phyloP scores from a whole-genome alignment of 441 rosid genomes.

The Pelargonium citronellum region DNA sequence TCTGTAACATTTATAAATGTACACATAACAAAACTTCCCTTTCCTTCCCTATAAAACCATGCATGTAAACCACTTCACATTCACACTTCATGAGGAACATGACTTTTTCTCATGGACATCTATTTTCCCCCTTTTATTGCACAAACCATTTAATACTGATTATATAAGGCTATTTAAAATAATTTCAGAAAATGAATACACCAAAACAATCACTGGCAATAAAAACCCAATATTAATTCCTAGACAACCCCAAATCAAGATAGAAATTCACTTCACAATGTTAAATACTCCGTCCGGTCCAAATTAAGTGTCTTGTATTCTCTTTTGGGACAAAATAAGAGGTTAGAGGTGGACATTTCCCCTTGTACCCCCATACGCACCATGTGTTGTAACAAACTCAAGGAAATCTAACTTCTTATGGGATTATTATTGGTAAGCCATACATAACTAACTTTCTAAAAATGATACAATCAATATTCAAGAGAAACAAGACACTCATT shows the following conservation, averaged over 20 bases:
- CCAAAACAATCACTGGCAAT: neutral
- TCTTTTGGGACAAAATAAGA: no score
- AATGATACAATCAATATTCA: no score
- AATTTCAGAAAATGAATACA: neutral
- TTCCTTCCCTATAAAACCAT: neutral
- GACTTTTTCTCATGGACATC: neutral
- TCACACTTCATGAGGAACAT: neutral
- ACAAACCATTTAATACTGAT: neutral
- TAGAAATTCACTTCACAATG: neutral
- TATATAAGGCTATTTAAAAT: neutral
- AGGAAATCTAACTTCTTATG: no score
- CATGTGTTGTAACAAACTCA: no score
- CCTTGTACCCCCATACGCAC: no score
- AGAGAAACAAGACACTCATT: no score
- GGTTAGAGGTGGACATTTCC: no score
- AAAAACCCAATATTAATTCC: neutral
- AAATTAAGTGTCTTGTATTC: no score
- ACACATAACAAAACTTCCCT: neutral
- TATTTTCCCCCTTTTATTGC: neutral
- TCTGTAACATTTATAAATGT: neutral
- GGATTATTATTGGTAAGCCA: no score
- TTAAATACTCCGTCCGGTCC: no score
- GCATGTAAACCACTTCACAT: neutral
- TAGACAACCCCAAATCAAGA: neutral
- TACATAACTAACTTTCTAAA: no score